Evolutionary conservation across 2,329 filamentous ascomycete genomes (phyloP).

Genomic region (Periconia macrospinosa): DNA sequence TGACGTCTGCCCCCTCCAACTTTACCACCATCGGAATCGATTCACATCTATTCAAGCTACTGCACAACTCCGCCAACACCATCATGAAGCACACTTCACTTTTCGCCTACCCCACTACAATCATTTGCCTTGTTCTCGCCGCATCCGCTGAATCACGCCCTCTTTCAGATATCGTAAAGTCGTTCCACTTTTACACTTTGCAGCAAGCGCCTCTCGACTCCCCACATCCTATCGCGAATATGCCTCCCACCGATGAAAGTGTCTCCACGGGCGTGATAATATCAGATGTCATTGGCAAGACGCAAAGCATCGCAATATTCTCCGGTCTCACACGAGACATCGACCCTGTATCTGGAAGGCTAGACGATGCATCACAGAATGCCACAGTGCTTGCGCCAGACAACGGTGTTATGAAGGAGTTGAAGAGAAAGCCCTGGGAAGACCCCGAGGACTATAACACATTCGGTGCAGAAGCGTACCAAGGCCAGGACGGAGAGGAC

Average conservation of each 20-base stretch:
- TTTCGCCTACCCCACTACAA: constrained; percentile 29
- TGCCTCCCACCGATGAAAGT: constrained; percentile 31
- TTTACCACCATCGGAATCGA: constrained; percentile 9
- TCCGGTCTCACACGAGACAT: constrained; percentile 78
- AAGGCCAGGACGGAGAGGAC: constrained; percentile 72
- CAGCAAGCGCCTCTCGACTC: constrained; percentile 33
- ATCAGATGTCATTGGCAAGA: constrained; percentile 80
- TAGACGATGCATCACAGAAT: constrained; percentile 68
- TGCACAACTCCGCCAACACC: constrained; percentile 1
- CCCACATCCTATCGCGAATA: constrained; percentile 19
- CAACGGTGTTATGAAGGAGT: constrained; percentile 75
- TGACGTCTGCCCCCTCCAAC: constrained; percentile 35
- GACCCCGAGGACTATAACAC: constrained; percentile 71
- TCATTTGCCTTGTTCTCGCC: constrained; percentile 32
- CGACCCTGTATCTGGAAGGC: constrained; percentile 65
- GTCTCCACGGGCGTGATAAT: constrained; percentile 62
- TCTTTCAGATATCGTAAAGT: constrained; percentile 30
- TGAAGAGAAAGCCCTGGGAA: constrained; percentile 88
- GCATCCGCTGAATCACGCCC: constrained; percentile 36
- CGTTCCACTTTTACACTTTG: constrained; percentile 23
- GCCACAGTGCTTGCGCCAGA: constrained; percentile 86
- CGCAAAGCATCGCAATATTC: constrained; percentile 80
- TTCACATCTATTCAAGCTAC: constrained; percentile 5
- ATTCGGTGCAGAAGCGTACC: constrained; percentile 72
- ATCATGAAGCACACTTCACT: constrained; percentile 32